phyloP scores from a whole-genome alignment of 345 rosid species.

The Adansonia digitata region DNA sequence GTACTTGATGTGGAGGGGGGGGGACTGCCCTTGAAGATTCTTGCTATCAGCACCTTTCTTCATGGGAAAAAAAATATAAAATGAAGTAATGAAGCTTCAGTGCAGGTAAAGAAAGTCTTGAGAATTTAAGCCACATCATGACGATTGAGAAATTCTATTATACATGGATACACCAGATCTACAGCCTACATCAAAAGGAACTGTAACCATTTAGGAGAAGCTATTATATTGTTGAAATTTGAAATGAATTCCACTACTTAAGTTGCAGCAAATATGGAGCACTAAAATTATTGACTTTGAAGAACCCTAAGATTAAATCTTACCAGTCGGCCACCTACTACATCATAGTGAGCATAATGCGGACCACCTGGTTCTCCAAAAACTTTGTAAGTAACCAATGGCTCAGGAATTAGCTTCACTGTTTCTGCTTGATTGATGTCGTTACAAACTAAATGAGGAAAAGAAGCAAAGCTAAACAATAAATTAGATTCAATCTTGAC shows the following conservation, averaged over 20 bases:
- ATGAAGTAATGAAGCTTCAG: not conserved
- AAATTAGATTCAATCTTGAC: not conserved
- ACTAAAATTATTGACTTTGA: not conserved
- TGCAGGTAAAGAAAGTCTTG: not conserved
- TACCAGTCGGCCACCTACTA: slow-evolving; percentile 68
- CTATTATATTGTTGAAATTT: not conserved
- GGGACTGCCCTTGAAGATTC: not conserved
- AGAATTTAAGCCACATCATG: slow-evolving; percentile 39
- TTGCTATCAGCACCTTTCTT: not conserved
- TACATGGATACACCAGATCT: slow-evolving; percentile 48
- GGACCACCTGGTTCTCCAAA: slow-evolving; percentile 73
- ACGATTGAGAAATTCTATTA: slow-evolving; percentile 47
- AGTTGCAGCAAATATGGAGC: not conserved
- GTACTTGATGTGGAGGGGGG: not conserved
- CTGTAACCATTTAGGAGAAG: not conserved
- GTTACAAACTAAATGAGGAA: not conserved
- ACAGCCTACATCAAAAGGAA: slow-evolving; percentile 42
- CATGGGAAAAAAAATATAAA: not conserved
- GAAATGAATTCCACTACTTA: not conserved
- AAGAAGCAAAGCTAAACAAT: not conserved
- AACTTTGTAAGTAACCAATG: slow-evolving; percentile 55
- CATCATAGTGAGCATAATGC: slow-evolving; percentile 81
- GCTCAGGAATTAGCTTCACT: slow-evolving; percentile 56
- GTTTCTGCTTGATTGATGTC: slow-evolving; percentile 53
- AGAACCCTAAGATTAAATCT: slow-evolving; percentile 9